Conservation (phyloP, 73 alveolate species). For the Tetrahymena elliotti region DNA sequence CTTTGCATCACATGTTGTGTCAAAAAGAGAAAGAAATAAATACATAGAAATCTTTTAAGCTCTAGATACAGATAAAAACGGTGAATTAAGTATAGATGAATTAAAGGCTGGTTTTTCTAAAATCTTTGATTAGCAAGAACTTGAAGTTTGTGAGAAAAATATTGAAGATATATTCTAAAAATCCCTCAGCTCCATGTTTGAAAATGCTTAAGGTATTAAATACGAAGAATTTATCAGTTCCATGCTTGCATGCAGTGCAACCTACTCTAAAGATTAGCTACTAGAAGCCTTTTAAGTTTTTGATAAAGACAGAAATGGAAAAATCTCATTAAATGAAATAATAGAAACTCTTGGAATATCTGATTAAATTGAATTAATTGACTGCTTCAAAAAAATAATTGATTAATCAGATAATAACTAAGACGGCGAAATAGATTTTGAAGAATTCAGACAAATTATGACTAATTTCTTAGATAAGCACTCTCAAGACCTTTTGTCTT, state of each 20-base stretch:
- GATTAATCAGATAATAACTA: neutral
- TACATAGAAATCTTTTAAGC: neutral
- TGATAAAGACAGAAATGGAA: neutral
- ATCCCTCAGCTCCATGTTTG: neutral
- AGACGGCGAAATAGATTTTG: neutral
- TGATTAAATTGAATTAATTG: neutral
- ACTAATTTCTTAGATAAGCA: neutral
- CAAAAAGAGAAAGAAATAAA: neutral
- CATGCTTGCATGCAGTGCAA: neutral
- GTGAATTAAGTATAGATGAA: neutral
- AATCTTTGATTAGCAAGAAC: neutral
- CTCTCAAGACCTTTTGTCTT: neutral
- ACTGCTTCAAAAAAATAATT: neutral
- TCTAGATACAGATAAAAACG: neutral
- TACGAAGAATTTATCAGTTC: neutral
- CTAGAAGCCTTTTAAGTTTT: neutral
- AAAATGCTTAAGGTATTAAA: neutral
- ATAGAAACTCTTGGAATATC: neutral
- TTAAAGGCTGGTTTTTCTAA: neutral
- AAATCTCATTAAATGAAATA: neutral
- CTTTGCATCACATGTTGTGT: neutral
- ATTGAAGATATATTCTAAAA: neutral
- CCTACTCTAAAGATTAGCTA: neutral
- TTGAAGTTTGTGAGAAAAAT: neutral
- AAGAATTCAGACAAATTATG: neutral